A percentile compares a stretch with the other conserved stretches of the same genome.
Conservation (phyloP, 2,329 filamentous ascomycete genomes). For the Colletotrichum sp. region DNA sequence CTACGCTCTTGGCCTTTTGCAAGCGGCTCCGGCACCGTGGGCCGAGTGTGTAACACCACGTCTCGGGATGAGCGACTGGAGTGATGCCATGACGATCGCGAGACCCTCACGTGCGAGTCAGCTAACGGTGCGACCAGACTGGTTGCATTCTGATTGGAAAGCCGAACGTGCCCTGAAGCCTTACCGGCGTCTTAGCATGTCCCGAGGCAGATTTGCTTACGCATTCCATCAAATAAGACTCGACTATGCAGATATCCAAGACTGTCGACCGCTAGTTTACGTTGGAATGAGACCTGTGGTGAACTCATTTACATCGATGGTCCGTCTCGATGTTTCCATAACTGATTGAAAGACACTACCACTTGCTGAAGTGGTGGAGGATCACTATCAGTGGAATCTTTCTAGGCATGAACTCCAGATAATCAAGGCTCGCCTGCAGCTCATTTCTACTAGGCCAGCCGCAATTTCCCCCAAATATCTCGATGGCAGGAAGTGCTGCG, state of each 20-base stretch:
- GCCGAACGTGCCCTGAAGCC: neutral
- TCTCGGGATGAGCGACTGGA: neutral
- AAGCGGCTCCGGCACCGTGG: neutral
- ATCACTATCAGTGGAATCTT: neutral
- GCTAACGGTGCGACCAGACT: neutral
- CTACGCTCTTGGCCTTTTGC: neutral
- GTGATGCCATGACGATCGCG: conserved; percentile 4
- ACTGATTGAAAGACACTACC: neutral
- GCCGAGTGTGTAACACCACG: neutral
- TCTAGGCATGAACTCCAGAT: neutral
- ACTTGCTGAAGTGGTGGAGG: neutral
- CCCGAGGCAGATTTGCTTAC: neutral
- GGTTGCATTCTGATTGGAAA: neutral
- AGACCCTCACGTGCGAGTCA: conserved; percentile 18
- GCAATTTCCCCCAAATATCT: neutral
- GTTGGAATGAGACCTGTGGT: too few relatives aligned
- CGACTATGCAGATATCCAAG: neutral
- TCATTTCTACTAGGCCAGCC: neutral
- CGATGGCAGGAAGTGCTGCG: neutral
- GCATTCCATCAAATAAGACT: neutral
- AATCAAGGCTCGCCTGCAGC: neutral
- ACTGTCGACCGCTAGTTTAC: neutral
- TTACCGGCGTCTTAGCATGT: neutral
- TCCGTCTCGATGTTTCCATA: neutral
- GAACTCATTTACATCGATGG: neutral